A percentile compares a stretch with the other conserved stretches of the same genome.
Evolutionary conservation across 169 alveolate genomes (phyloP).

Genomic region (Cryptosporidium baileyi): DNA sequence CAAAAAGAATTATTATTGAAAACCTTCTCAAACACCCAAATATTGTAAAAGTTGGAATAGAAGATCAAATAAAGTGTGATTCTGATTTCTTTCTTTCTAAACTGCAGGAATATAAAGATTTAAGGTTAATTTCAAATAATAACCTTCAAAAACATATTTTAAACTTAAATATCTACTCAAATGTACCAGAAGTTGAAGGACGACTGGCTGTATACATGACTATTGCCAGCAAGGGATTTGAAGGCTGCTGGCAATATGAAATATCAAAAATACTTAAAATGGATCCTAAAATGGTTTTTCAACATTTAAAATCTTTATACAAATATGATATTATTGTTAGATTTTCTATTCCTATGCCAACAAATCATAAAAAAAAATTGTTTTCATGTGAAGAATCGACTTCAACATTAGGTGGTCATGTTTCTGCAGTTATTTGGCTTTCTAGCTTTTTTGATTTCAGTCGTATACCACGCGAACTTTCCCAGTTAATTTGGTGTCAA

Average conservation of each 20-base stretch:
- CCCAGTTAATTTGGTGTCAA: constrained; percentile 68
- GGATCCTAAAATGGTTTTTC: constrained; percentile 69
- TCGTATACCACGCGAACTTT: constrained; percentile 54
- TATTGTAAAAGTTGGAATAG: not conserved
- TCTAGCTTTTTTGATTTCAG: constrained; percentile 51
- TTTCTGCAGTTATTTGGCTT: constrained; percentile 61
- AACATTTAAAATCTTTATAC: constrained; percentile 40
- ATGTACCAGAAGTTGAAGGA: constrained; percentile 52
- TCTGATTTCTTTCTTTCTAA: not conserved
- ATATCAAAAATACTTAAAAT: constrained; percentile 42
- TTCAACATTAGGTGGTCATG: constrained; percentile 48
- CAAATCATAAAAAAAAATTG: constrained; percentile 26
- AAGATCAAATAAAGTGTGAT: not conserved
- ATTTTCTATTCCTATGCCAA: constrained; percentile 65
- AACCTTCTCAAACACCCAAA: not conserved
- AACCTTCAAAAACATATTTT: constrained; percentile 5
- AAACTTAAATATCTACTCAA: constrained; percentile 38
- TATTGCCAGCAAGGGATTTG: constrained; percentile 43
- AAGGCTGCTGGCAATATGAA: constrained; percentile 70
- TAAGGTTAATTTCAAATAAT: not conserved
- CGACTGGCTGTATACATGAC: constrained; percentile 64
- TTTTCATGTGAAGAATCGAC: constrained; percentile 1
- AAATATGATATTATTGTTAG: constrained; percentile 51
- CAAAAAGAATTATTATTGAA: not conserved
- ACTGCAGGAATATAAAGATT: not conserved